Evolutionary conservation across 2,329 filamentous ascomycete species (phyloP).

Genomic region (Plectosphaerella cucumerina): DNA sequence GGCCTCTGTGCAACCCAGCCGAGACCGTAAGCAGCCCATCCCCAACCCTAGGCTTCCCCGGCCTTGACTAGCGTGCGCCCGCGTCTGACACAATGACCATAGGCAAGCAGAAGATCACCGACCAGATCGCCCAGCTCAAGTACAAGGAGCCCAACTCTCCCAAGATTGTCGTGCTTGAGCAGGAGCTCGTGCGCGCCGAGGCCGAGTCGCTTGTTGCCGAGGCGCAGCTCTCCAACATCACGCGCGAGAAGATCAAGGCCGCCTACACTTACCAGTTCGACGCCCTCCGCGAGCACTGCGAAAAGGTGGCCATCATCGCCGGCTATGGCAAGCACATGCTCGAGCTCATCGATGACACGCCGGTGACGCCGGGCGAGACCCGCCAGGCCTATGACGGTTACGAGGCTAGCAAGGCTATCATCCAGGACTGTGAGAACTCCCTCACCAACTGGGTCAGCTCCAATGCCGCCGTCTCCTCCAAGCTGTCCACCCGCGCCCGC

Average conservation of each 20-base stretch:
- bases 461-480: slow-evolving; percentile 82
- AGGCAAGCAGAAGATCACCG: slow-evolving; percentile 99
- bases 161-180: slow-evolving; percentile 95
- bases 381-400: slow-evolving; percentile 95
- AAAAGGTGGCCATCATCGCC: slow-evolving; percentile 97
- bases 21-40: slow-evolving; percentile 71
- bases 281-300: slow-evolving; percentile 92
- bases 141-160: slow-evolving; percentile 99
- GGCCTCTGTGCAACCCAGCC: slow-evolving; percentile 93
- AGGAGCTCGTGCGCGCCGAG: slow-evolving; percentile 96
- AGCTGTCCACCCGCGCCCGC: slow-evolving; percentile 81
- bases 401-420: slow-evolving; percentile 97
- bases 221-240: slow-evolving; percentile 98
- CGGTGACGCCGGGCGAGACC: slow-evolving; percentile 95
- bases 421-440: slow-evolving; percentile 96
- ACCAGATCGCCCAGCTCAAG: slow-evolving; percentile 97
- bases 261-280: slow-evolving; percentile 99
- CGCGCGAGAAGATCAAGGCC: slow-evolving; percentile 97
- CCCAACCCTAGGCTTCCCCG: not conserved
- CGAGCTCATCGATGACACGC: slow-evolving; percentile 92
- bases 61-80: not conserved
- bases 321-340: slow-evolving; percentile 98
- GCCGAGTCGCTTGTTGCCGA: slow-evolving; percentile 98
- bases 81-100: slow-evolving; percentile 14
- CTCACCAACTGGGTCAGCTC: slow-evolving; percentile 95